Evolutionary conservation across 768 basidiomycete genomes (phyloP).

Genomic region (Hemileccinum rubropunctum): DNA sequence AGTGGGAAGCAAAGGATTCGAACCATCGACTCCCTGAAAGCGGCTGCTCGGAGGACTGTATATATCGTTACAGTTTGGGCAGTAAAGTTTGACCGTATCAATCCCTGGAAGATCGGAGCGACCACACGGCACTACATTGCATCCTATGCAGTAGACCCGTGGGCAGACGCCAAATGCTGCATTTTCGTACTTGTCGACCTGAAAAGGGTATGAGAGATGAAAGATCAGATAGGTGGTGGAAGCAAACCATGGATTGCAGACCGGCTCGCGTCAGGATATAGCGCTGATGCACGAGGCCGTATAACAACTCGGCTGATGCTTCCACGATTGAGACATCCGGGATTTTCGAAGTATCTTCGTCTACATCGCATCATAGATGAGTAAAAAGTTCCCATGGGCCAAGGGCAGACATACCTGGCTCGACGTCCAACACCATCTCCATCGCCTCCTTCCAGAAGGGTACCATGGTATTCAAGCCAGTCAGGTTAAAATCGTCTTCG

Average conservation of each 20-base stretch:
- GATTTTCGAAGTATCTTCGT: conserved; percentile 93
- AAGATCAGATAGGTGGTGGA: conserved; percentile 12
- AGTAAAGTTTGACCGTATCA: conserved; percentile 97
- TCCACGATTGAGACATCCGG: conserved; percentile 99
- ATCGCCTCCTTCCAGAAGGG: conserved; percentile 99
- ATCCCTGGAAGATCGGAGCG: conserved; percentile 93
- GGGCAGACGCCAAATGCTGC: conserved; percentile 93
- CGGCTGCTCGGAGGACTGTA: conserved; percentile 94
- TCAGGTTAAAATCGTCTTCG: conserved; percentile 98
- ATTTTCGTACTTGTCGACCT: conserved; percentile 96
- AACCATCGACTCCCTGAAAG: conserved; percentile 95
- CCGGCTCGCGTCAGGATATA: conserved; percentile 95
- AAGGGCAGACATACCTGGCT: conserved; percentile 71
- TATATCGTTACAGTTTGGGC: conserved; percentile 97
- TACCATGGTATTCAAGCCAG: conserved; percentile 91
- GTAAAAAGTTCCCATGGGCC: conserved; percentile 9
- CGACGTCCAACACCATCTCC: conserved; percentile 99
- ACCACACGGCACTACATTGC: conserved; percentile 91
- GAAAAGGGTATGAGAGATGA: conserved; percentile 12
- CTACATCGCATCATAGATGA: conserved; percentile 34
- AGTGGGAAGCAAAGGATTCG: conserved; percentile 12
- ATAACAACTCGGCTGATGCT: conserved; percentile 94
- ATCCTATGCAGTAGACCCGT: conserved; percentile 87
- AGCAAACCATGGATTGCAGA: conserved; percentile 85
- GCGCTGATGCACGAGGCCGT: conserved; percentile 96